Evolutionary conservation across 768 basidiomycete genomes (phyloP), one percentile per base, ranked within the genome.

Genomic region (Trametes coccinea): DNA sequence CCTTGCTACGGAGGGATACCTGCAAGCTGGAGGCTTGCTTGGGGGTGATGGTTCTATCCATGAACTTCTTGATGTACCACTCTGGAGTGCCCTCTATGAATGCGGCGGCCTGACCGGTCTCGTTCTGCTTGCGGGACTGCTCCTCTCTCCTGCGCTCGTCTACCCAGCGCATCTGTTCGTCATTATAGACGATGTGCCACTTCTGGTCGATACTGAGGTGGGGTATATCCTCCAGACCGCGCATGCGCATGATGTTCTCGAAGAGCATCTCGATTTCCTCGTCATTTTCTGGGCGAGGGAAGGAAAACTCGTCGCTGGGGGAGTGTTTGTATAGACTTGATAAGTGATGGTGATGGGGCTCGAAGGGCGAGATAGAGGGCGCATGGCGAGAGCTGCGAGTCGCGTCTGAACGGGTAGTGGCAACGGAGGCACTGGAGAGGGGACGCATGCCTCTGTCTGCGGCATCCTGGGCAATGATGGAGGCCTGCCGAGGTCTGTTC

Each of bases 31-130:
- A 79, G 9, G 92, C 90, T 64, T 94, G 87, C 74, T 92, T 91
- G 44, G 86, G 76, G 1, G 88, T 94, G 52, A 97, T 86, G 2
- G 90, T 90, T 61, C 86, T 85, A 70, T 95, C 90, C 70, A 98
- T 79, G 71, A 97, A 93, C 74, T 89, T 93, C 73, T 88, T 85
- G 65, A 98, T 85, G 71, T 94, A 98, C 90, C 90, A 97, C 72
- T 97, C 91, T 1, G 95, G 94, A 8, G 90, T 85, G 63, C 89
- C 88, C 56, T 86, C 84, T 22, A 83, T 74, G 22, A 84, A 80
- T 22, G 80, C 72, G 5, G 76, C 74, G 6, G 84, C 66, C 56
- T 84, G 83, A 5, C 87, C 85, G 3, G 79, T 70, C 63, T 89
- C 89, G 5, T 76, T 77, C 68, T 86, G 86, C 70, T 78, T 85